Evolutionary conservation across 345 rosid genomes (phyloP).

Genomic region (Eucalyptus viminalis): DNA sequence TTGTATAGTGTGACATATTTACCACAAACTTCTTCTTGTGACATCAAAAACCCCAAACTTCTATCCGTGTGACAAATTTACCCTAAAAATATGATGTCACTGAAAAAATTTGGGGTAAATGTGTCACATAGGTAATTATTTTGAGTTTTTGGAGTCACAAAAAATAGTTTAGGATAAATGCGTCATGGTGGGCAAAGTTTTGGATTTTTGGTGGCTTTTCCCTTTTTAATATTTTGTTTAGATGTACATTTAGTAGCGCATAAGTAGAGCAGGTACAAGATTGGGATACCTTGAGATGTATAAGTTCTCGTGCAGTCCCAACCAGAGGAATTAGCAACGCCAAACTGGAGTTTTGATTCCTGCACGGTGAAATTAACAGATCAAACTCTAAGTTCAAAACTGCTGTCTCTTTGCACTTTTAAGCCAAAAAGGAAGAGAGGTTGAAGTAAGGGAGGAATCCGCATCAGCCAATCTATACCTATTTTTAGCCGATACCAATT

Average conservation of each 20-base stretch:
- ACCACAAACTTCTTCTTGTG: too few species aligned
- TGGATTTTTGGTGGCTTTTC: too few species aligned
- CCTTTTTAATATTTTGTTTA: neutral
- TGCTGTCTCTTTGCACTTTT: neutral
- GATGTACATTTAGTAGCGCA: neutral
- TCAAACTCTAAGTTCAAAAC: neutral
- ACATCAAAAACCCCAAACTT: too few species aligned
- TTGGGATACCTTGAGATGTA: constrained; percentile 61
- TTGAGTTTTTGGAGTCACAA: too few species aligned
- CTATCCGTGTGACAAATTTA: too few species aligned
- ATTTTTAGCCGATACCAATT: constrained; percentile 15
- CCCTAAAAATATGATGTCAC: too few species aligned
- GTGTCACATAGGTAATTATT: too few species aligned
- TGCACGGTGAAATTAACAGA: constrained; percentile 3
- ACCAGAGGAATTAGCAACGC: constrained; percentile 51
- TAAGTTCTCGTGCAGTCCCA: constrained; percentile 53
- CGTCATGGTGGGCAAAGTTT: too few species aligned
- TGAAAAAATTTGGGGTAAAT: too few species aligned
- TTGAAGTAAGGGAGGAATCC: neutral
- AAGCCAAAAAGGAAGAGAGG: neutral
- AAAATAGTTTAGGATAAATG: too few species aligned
- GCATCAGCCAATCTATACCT: constrained; percentile 15
- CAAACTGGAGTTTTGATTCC: constrained; percentile 28
- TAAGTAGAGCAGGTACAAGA: neutral
- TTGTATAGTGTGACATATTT: too few species aligned